phyloP scores from a whole-genome alignment of 176 grass and related monocot species.

The Musa beccarii region DNA sequence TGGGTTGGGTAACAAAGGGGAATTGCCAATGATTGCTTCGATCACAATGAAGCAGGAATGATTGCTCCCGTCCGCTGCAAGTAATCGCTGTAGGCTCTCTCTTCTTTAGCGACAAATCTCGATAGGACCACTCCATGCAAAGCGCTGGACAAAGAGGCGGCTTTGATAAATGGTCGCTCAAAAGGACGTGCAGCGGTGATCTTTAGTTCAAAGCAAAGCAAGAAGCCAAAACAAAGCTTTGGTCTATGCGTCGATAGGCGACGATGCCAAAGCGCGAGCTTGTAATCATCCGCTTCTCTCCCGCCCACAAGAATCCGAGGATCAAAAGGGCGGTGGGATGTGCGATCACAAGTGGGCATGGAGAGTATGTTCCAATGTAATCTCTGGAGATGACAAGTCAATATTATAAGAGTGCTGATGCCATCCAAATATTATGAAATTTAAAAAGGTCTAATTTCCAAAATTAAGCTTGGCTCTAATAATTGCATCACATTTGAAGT shows the following conservation, averaged over 20 bases:
- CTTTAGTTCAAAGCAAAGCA: neutral
- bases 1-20: neutral
- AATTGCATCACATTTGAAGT: too few relatives aligned
- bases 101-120: neutral
- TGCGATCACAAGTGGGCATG: too few relatives aligned
- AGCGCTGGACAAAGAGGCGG: neutral
- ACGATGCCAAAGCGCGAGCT: neutral
- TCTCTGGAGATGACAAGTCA: too few relatives aligned
- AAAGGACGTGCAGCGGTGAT: neutral
- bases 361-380: too few relatives aligned
- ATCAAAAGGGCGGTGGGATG: neutral
- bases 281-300: neutral
- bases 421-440: too few relatives aligned
- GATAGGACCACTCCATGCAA: neutral
- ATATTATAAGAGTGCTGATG: too few relatives aligned
- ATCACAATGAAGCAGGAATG: neutral
- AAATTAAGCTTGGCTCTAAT: too few relatives aligned
- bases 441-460: too few relatives aligned
- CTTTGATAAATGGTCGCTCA: neutral
- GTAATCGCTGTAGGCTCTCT: neutral
- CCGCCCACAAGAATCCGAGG: neutral
- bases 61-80: neutral
- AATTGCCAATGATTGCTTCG: neutral
- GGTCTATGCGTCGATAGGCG: too few relatives aligned
- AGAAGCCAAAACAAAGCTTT: neutral